phyloP scores from a whole-genome alignment of 306 rosid species.

The Crotalaria pallida region DNA sequence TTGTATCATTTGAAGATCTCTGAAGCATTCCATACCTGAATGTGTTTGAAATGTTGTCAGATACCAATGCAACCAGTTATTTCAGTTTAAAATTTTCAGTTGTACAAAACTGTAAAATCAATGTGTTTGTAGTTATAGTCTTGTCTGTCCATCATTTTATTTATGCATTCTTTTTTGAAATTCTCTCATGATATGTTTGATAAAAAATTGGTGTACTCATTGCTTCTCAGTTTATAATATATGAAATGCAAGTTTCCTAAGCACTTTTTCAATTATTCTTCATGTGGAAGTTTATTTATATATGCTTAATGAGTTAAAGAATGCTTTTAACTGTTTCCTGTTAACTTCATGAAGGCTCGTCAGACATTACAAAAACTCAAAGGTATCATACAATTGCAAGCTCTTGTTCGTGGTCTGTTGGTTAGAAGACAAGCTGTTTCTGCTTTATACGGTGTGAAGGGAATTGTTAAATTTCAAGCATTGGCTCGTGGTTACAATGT shows the following conservation, averaged over 20 bases:
- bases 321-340: background rate
- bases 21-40: background rate
- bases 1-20: background rate
- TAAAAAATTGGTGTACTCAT: background rate
- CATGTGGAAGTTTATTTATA: slow-evolving; percentile 6
- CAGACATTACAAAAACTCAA: slow-evolving; percentile 30
- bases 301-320: slow-evolving; percentile 7
- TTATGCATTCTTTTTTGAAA: background rate
- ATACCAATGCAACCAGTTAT: background rate
- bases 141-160: background rate
- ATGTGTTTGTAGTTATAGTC: background rate
- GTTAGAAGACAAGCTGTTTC: slow-evolving; percentile 58
- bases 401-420: slow-evolving; percentile 50
- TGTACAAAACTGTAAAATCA: background rate
- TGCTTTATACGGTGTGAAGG: slow-evolving; percentile 46
- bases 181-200: background rate
- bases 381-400: slow-evolving; percentile 46
- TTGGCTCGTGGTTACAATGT: slow-evolving; percentile 43
- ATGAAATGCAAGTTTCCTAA: background rate
- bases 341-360: slow-evolving; percentile 41
- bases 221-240: background rate
- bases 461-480: slow-evolving; percentile 49
- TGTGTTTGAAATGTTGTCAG: background rate
- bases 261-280: background rate
- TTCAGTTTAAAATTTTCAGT: background rate